phyloP scores from a whole-genome alignment of 257 asterid genomes.

The Plectranthus barbatus region DNA sequence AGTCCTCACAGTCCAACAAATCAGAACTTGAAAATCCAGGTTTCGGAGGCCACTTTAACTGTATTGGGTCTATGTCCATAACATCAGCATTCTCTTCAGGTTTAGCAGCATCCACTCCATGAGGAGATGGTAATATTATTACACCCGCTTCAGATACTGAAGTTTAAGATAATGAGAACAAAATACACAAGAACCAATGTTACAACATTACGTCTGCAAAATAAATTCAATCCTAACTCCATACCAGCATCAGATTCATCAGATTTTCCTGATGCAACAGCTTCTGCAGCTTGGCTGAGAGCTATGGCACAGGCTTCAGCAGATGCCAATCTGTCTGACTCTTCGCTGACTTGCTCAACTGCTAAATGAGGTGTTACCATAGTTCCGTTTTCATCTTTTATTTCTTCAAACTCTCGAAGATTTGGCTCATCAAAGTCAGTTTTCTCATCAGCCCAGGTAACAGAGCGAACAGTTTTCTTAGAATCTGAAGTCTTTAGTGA shows the following conservation, averaged over 20 bases:
- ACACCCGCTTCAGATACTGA: constrained; percentile 81
- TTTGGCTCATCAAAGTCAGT: constrained; percentile 22
- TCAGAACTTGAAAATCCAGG: constrained; percentile 47
- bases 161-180: constrained; percentile 18
- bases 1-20: constrained; percentile 59
- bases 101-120: constrained; percentile 30
- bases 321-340: constrained; percentile 47
- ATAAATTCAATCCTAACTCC: background rate
- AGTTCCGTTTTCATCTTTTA: constrained; percentile 22
- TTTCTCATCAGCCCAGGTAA: constrained; percentile 85
- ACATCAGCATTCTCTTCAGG: constrained; percentile 29
- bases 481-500: constrained; percentile 60
- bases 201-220: constrained; percentile 4
- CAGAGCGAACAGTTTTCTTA: constrained; percentile 41
- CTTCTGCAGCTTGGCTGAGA: constrained; percentile 71
- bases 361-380: constrained; percentile 15
- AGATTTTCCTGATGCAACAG: constrained; percentile 59
- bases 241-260: constrained; percentile 74
- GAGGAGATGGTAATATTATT: constrained; percentile 48
- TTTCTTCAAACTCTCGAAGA: constrained; percentile 36
- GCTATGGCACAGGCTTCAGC: constrained; percentile 94
- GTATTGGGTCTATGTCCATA: constrained; percentile 35
- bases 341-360: constrained; percentile 30
- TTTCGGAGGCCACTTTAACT: constrained; percentile 68
- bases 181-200: constrained; percentile 11